These are phyloP conservation scores for Arachnopeziza araneosa DNA, from an alignment of 2,329 filamentous ascomycete species.

Conservation along the genomic window DNA sequence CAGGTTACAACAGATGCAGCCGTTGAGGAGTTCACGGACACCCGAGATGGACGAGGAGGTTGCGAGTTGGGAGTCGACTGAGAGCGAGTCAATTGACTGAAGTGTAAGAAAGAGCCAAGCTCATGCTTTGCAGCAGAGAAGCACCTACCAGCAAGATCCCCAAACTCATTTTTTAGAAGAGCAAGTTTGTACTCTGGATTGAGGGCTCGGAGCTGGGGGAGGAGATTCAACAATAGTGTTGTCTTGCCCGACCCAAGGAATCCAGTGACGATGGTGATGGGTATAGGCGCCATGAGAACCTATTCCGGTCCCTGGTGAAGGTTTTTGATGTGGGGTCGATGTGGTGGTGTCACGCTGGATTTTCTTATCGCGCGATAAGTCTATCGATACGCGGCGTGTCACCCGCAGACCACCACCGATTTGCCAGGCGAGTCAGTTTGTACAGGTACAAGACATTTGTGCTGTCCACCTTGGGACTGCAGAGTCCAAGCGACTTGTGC, in stretches of 20 bases:
- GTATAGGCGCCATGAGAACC: constrained; percentile 59
- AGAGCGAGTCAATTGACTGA: too few species aligned
- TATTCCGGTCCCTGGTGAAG: not conserved
- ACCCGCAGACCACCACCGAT: not conserved
- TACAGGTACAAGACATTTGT: not conserved
- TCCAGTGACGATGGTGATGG: constrained; percentile 91
- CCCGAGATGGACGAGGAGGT: constrained; percentile 77
- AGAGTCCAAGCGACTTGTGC: not conserved
- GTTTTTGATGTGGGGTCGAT: not conserved
- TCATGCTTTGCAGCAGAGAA: not conserved
- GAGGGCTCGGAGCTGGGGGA: constrained; percentile 77
- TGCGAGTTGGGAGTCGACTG: constrained; percentile 56
- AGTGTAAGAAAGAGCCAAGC: not conserved
- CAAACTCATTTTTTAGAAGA: constrained; percentile 96
- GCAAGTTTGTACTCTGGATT: constrained; percentile 78
- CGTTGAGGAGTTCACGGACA: constrained; percentile 88
- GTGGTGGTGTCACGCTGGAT: not conserved
- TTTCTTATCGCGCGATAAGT: not conserved
- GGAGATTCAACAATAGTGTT: constrained; percentile 87
- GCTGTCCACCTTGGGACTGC: not conserved
- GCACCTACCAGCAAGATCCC: constrained; percentile 61
- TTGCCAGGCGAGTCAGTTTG: not conserved
- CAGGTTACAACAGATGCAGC: constrained; percentile 98
- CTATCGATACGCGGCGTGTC: not conserved
- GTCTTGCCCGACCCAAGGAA: constrained; percentile 97